Conservation (phyloP, 495 filamentous ascomycete genomes). For the Penicillium verhagenii region DNA sequence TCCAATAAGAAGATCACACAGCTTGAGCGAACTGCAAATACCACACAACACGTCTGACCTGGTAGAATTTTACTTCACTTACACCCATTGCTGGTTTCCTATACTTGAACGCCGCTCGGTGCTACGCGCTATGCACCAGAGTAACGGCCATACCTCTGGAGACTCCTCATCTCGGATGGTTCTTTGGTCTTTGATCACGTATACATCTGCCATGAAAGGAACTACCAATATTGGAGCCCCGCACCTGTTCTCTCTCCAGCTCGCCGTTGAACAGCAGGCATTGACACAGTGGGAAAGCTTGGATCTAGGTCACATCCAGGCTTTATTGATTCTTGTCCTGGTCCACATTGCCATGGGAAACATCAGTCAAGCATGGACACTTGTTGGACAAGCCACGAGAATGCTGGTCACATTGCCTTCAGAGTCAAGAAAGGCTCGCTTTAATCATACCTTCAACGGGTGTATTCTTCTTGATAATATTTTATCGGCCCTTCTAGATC, state of each 20-base stretch:
- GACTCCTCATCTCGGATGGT: constrained; percentile 19
- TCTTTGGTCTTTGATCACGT: constrained; percentile 24
- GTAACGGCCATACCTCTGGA: constrained; percentile 6
- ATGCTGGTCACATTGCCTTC: constrained; percentile 31
- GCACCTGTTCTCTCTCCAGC: constrained; percentile 3
- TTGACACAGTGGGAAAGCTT: constrained; percentile 28
- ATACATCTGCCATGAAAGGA: constrained; percentile 7
- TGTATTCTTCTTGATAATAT: constrained; percentile 24
- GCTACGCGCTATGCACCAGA: constrained; percentile 27
- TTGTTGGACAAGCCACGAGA: constrained; percentile 52
- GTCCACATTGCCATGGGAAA: constrained; percentile 47
- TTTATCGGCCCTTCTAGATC: constrained; percentile 11
- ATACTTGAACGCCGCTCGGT: constrained; percentile 61
- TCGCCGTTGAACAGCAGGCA: constrained; percentile 9
- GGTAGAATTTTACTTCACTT: constrained; percentile 62
- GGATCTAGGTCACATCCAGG: constrained; percentile 52
- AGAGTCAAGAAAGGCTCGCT: constrained; percentile 8
- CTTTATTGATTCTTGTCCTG: constrained; percentile 53
- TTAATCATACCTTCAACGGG: constrained; percentile 21
- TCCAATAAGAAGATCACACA: not conserved
- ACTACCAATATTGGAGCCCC: not conserved
- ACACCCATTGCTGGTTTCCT: constrained; percentile 65
- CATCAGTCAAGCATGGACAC: constrained; percentile 44
- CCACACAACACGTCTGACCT: constrained; percentile 32
- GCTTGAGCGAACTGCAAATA: constrained; percentile 1